These are phyloP conservation scores for Solanum habrochaites DNA, from an alignment of 257 asterid genomes.

Conservation along the genomic window DNA sequence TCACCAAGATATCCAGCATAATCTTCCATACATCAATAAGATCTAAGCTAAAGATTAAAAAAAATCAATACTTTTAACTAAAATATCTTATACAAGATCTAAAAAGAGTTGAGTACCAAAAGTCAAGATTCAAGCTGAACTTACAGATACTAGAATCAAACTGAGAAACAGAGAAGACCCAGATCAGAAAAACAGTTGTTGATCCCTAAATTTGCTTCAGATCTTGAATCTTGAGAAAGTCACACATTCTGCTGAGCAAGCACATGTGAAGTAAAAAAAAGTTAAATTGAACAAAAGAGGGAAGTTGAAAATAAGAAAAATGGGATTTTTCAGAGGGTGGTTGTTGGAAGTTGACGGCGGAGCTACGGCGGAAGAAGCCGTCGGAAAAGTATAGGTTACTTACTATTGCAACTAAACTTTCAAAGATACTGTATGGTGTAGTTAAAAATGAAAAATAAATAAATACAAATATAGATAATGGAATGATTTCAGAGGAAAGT, in stretches of 20 bases:
- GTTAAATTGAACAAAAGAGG: background rate
- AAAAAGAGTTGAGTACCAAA: background rate
- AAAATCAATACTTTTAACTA: background rate
- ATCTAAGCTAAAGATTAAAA: background rate
- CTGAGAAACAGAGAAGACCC: background rate
- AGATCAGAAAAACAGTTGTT: background rate
- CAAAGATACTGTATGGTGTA: constrained; percentile 2
- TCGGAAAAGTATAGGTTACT: constrained; percentile 3
- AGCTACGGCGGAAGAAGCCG: constrained; percentile 1
- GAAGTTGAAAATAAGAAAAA: background rate
- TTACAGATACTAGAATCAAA: background rate
- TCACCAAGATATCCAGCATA: background rate
- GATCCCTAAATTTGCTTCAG: background rate
- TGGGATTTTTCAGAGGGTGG: background rate
- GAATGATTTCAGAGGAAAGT: background rate
- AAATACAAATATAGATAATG: background rate
- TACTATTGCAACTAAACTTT: constrained; percentile 1
- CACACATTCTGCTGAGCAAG: background rate
- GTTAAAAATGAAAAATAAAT: background rate
- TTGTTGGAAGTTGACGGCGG: constrained; percentile 2
- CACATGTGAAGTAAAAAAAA: background rate
- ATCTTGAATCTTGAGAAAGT: background rate
- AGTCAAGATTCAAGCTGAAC: background rate
- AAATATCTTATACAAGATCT: background rate
- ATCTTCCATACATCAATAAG: background rate